Base-by-base conservation (phyloP, 495 filamentous ascomycete genomes). In the Neurospora discreta region DNA sequence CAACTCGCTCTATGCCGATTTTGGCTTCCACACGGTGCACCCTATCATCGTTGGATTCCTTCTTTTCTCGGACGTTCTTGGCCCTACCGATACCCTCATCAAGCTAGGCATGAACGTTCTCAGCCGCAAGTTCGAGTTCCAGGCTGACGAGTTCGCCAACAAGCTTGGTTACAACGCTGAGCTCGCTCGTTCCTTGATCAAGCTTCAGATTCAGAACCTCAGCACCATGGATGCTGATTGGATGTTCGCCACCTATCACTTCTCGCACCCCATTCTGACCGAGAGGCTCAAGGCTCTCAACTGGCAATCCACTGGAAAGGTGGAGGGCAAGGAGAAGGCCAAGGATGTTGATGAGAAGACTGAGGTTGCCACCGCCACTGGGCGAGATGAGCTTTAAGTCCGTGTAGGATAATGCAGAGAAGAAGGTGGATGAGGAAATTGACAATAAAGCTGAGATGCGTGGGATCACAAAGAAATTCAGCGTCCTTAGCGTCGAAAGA, bases 211-310 rank as follows among this genome's bases (percentile, higher is more conserved):
- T 80, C 93, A 98, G 83, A 99, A 99, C 78, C 86, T 99, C 71
- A 94, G 93, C 83, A 96, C 92, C 71, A 98, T 98, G 95, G 96
- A 99, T 80, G 95, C 95, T 46, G 96, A 99, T 80, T 96, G 91
- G 91, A 87, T 97, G 84, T 99, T 97, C 81, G 94, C 96, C 36
- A 94, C 90, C 84, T 99, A 98, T 84, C 92, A 98, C 83, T 97
- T 94, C 87, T 97, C 94, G 9, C 95, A 99, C 82, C 95, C 95
- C 1, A 98, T 98, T 74, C 87, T 99, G 70, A 90, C 94, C 9
- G 96, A 99, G 86, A 88, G 95, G 74, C 84, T 99, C 75, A 92
- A 90, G 82, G 95, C 95, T 1, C 85, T 99, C 39, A 90, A 92
- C 73, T 98, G 94, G 94, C 78, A 80, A 43, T 74, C 84, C 46